Evolutionary conservation across 495 filamentous ascomycete genomes (phyloP), one percentile per base, ranked within the genome.

Genomic region (Melanomma pulvis-pyrius): DNA sequence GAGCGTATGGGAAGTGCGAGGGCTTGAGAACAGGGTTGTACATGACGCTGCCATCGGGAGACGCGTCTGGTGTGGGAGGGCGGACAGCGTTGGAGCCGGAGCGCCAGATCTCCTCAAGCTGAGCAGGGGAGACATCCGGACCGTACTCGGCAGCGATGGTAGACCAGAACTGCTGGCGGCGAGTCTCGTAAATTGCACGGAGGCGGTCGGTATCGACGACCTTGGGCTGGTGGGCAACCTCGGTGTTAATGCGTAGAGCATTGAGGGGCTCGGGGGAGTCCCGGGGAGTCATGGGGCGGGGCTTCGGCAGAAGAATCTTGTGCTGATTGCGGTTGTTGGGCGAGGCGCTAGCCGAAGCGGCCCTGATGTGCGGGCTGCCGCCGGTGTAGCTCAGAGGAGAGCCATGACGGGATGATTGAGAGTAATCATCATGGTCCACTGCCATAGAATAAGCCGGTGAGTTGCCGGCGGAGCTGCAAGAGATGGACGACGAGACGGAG

Each of bases 91-190:
- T 53, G 56, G 55, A 59, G 28, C 59, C 61, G 12, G 50, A 29
- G 46, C 83, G 82, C 89, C 89, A 92, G 8, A 86, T 84, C 65
- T 87, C 83, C 74, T 91, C 89, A 17, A 92, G 80, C 17, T 85
- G 79, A 22, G 83, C 79, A 12, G 87, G 85, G 48, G 85, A 86
- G 4, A 87, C 81, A 44, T 84, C 83, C 3, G 76, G 69, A 53
- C 89, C 89, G 63, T 93, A 93, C 55, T 89, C 86, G 34, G 82
- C 76, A 22, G 90, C 89, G 36, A 93, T 83, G 44, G 81, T 81
- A 49, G 81, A 81, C 90, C 90, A 93, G 75, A 93, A 92, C 13
- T 84, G 83, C 34, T 82, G 78, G 32, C 88, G 84, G 70, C 90
- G 88, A 13, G 83, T 79, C 57, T 87, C 84, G 74, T 92, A 91